These are phyloP conservation scores for Tricholoma sp. DNA, from an alignment of 768 basidiomycete species.

Conservation along the genomic window DNA sequence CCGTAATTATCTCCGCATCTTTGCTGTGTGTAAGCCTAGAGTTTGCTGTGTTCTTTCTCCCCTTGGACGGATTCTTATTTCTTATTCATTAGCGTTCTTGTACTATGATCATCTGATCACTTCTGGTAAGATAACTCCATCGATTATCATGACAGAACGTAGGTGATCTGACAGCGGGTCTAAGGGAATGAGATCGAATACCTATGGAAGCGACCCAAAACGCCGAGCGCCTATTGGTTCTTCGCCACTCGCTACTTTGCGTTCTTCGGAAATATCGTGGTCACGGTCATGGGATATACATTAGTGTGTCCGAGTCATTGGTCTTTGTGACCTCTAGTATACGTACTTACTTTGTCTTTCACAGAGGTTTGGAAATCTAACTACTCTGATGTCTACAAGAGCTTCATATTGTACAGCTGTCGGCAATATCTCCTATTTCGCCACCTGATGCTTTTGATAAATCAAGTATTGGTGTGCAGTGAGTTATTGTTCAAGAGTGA, in stretches of 20 bases:
- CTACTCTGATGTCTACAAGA: neutral
- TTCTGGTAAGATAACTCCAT: slow-evolving; percentile 19
- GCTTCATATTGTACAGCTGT: slow-evolving; percentile 29
- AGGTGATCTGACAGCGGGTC: neutral
- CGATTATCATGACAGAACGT: too few relatives aligned
- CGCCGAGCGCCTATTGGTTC: slow-evolving; percentile 37
- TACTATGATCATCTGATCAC: slow-evolving; percentile 37
- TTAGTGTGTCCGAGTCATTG: too few relatives aligned
- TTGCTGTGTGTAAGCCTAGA: slow-evolving; percentile 27
- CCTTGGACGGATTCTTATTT: neutral
- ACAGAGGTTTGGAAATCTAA: slow-evolving; percentile 9
- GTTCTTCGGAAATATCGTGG: slow-evolving; percentile 32
- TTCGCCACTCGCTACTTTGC: slow-evolving; percentile 47
- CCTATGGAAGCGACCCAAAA: slow-evolving; percentile 40
- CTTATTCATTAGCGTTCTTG: slow-evolving; percentile 26
- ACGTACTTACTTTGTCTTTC: neutral
- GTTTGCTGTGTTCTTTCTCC: neutral
- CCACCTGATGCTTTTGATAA: slow-evolving; percentile 35
- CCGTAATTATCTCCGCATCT: slow-evolving; percentile 27
- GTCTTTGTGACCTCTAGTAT: neutral
- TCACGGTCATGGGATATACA: slow-evolving; percentile 25
- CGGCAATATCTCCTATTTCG: slow-evolving; percentile 31
- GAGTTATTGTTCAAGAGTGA: slow-evolving; percentile 13
- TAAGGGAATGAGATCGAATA: slow-evolving; percentile 35
- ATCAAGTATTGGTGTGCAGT: slow-evolving; percentile 44